Evolutionary conservation across 2,329 filamentous ascomycete species (phyloP), one percentile per base, ranked within the genome.

Genomic region (Calonectria montana): DNA sequence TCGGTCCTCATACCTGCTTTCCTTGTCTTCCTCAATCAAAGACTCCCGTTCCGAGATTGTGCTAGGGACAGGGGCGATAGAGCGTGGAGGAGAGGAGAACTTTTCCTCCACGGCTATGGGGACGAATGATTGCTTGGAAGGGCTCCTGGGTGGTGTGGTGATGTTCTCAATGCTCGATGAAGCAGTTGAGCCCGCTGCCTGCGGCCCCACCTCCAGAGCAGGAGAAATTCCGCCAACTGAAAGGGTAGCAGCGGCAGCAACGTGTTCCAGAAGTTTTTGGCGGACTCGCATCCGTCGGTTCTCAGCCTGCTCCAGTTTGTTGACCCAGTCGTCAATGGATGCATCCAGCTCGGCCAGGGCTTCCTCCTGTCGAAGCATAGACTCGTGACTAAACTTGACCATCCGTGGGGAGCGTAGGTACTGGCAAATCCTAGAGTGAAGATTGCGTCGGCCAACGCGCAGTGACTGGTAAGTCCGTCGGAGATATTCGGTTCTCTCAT

Each of bases 241-340:
- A 15, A 93, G 85, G 8, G 89, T 90, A 64, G 90, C 85, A 2
- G 93, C 92, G 18, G 93, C 94, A 57, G 94, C 94, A 65, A 96
- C 91, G 79, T 96, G 94, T 82, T 96, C 94, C 4, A 96, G 88
- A 15, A 96, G 86, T 86, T 95, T 96, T 81, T 96, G 93, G 43
- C 93, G 90, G 53, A 96, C 91, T 8, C 93, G 88, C 18, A 91
- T 92, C 47, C 94, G 91, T 78, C 94, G 88, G 80, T 95, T 94
- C 82, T 96, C 94, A 12, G 93, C 93, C 74, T 93, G 89, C 79
- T 96, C 94, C n/a, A 96, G 88, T 84, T 96, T 96, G 76, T 85
- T 87, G 61, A 94, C 91, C 92, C 94, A 96, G 80, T 95, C 93
- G 78, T 96, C 94, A 74, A 96, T 96, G 3, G 92, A 94, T 18